A percentile compares a stretch with the other conserved stretches of the same genome.
phyloP scores from a whole-genome alignment of 1,139 yeast species.

The Groenewaldozyma auringiensis region DNA sequence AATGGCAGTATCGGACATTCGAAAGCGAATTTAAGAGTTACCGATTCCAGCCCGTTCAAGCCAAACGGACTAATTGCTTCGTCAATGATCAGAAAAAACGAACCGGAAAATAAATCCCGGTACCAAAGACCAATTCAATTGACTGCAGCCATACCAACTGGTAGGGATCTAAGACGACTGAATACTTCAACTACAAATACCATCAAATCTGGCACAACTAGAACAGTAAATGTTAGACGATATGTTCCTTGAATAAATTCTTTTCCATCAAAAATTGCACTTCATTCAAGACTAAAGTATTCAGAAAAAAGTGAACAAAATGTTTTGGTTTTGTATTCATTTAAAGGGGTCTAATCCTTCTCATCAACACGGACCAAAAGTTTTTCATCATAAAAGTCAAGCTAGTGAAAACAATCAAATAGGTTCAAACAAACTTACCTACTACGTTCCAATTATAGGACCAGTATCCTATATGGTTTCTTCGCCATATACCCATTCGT shows the following conservation, averaged over 20 bases:
- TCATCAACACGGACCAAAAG: slow-evolving; percentile 38
- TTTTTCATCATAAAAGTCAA: slow-evolving; percentile 27
- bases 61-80: background rate
- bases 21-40: background rate
- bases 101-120: background rate
- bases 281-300: background rate
- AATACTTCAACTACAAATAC: background rate
- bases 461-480: background rate
- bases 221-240: background rate
- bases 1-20: background rate
- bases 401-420: background rate
- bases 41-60: background rate
- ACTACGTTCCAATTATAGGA: background rate
- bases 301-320: slow-evolving; percentile 11
- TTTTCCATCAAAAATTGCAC: background rate
- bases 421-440: background rate
- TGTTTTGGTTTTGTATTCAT: slow-evolving; percentile 29
- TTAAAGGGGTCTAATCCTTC: slow-evolving; percentile 35
- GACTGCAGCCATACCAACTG: background rate
- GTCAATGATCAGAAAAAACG: background rate
- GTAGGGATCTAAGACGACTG: background rate
- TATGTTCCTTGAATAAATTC: background rate
- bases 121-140: background rate
- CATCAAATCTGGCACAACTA: background rate
- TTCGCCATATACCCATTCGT: too few species aligned